Conservation (phyloP, 495 filamentous ascomycete species). For the Penicillium tannophilum region DNA sequence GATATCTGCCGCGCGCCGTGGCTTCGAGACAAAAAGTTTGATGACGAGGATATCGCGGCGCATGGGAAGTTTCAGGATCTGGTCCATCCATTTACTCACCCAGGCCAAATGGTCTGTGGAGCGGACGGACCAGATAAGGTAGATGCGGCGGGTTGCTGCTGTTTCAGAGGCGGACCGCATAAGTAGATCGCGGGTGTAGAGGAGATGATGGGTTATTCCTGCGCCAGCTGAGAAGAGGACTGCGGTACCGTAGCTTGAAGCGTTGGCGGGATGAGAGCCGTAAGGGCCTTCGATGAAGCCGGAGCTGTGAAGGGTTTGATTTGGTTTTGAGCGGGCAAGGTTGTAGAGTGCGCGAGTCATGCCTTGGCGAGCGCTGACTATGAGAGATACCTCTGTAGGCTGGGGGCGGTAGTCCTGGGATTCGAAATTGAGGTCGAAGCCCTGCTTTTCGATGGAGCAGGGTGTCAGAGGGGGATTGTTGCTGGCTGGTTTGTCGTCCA, state of each 20-base stretch:
- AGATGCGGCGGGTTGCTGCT: slow-evolving; percentile 74
- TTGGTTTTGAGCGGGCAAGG: slow-evolving; percentile 60
- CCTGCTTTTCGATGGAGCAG: slow-evolving; percentile 46
- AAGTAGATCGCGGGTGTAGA: slow-evolving; percentile 75
- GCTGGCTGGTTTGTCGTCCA: slow-evolving; percentile 11
- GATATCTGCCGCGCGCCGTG: slow-evolving; percentile 62
- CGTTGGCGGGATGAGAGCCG: slow-evolving; percentile 61
- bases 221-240: slow-evolving; percentile 86
- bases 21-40: slow-evolving; percentile 87
- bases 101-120: slow-evolving; percentile 87
- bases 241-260: slow-evolving; percentile 81
- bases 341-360: slow-evolving; percentile 79
- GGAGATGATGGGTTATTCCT: slow-evolving; percentile 85
- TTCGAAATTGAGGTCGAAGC: slow-evolving; percentile 29
- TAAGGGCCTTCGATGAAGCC: slow-evolving; percentile 85
- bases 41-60: slow-evolving; percentile 82
- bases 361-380: slow-evolving; percentile 76
- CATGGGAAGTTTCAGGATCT: slow-evolving; percentile 80
- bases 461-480: slow-evolving; percentile 14
- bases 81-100: slow-evolving; percentile 95
- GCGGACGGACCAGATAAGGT: slow-evolving; percentile 90
- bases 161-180: slow-evolving; percentile 66
- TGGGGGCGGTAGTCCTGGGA: slow-evolving; percentile 21
- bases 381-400: slow-evolving; percentile 69
- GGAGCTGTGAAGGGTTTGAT: slow-evolving; percentile 58